Evolutionary conservation across 139 green algal species (phyloP).

Genomic region (Monoraphidium neglectum): DNA sequence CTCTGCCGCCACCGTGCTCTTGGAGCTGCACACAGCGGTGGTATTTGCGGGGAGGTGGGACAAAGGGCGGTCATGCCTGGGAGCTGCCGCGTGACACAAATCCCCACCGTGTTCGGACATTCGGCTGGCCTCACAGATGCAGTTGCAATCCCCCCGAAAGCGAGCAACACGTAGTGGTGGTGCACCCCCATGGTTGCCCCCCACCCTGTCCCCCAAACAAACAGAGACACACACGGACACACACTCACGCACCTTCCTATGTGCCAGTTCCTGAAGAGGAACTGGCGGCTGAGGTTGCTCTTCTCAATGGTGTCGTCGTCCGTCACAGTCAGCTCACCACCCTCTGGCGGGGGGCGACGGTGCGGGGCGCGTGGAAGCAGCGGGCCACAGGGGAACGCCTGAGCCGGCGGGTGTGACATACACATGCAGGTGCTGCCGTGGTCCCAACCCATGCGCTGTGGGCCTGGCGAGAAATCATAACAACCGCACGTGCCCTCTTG

Average conservation of each 20-base stretch:
- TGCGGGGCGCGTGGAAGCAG: too few relatives aligned
- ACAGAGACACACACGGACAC: too few relatives aligned
- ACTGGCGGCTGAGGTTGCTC: conserved; percentile 96
- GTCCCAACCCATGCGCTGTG: too few relatives aligned
- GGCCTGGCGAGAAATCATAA: too few relatives aligned
- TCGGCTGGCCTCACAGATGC: neutral
- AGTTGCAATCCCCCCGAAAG: neutral
- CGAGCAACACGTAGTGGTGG: neutral
- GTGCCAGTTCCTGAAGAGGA: conserved; percentile 97
- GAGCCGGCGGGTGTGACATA: too few relatives aligned
- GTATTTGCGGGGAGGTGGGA: neutral
- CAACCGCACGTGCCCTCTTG: too few relatives aligned
- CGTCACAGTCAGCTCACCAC: conserved; percentile 79
- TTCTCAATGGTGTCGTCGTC: conserved; percentile 99
- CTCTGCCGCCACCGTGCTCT: conserved; percentile 75
- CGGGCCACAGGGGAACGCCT: too few relatives aligned
- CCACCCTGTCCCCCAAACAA: neutral
- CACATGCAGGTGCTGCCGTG: too few relatives aligned
- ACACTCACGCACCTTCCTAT: conserved; percentile 75
- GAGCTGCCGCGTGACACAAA: neutral
- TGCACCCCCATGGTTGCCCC: neutral
- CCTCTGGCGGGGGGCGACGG: too few relatives aligned
- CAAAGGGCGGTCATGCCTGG: neutral
- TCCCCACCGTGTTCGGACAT: neutral
- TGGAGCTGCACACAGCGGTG: conserved; percentile 53